Evolutionary conservation across 495 filamentous ascomycete genomes (phyloP).

Genomic region (Evansstolkia leycettana): DNA sequence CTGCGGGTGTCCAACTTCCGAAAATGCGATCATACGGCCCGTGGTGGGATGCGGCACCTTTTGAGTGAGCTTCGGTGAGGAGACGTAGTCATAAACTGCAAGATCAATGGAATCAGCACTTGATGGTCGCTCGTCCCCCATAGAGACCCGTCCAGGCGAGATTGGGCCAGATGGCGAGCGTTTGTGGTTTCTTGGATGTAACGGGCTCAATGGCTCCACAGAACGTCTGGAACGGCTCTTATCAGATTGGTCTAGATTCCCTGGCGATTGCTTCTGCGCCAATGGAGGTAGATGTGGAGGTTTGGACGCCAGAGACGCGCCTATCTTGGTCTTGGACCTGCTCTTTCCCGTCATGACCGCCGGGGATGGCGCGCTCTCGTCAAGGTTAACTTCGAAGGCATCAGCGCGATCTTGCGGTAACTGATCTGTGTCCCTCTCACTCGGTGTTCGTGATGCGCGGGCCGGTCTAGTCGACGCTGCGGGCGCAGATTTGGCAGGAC

Average conservation of each 20-base stretch:
- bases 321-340: constrained; percentile 39
- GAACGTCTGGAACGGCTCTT: constrained; percentile 24
- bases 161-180: constrained; percentile 26
- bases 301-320: constrained; percentile 30
- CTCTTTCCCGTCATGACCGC: constrained; percentile 41
- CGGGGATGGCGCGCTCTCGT: constrained; percentile 60
- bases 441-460: constrained; percentile 13
- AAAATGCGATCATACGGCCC: constrained; percentile 84
- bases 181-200: constrained; percentile 21
- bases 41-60: constrained; percentile 75
- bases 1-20: constrained; percentile 87
- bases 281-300: constrained; percentile 27
- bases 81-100: constrained; percentile 75
- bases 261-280: constrained; percentile 21
- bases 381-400: constrained; percentile 9
- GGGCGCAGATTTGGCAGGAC: constrained; percentile 20
- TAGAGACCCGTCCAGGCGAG: constrained; percentile 17
- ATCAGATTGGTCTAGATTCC: constrained; percentile 22
- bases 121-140: constrained; percentile 43
- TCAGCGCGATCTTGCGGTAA: constrained; percentile 10
- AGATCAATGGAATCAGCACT: constrained; percentile 82
- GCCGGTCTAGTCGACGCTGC: constrained; percentile 14
- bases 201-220: constrained; percentile 23
- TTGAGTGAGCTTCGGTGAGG: constrained; percentile 73
- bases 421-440: constrained; percentile 13